Conservation (phyloP, 2,329 filamentous ascomycete genomes). For the Lasiodiplodia sp. region DNA sequence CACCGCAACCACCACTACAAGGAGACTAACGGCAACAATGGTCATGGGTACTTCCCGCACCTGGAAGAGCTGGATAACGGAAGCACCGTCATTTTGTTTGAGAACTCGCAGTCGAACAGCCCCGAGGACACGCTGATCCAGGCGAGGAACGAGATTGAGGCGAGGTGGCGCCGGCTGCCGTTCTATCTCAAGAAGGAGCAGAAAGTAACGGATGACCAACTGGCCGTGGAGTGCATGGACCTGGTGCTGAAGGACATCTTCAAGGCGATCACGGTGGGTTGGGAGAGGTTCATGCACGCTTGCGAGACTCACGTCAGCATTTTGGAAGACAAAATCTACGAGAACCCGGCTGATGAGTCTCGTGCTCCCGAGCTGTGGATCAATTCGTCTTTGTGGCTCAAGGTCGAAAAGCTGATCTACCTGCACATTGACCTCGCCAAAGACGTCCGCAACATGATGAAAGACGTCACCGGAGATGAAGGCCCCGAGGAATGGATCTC, state of each 20-base stretch:
- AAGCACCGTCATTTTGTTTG: conserved; percentile 61
- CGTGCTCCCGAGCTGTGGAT: conserved; percentile 61
- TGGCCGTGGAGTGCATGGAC: conserved; percentile 59
- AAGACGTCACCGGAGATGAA: conserved; percentile 49
- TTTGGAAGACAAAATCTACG: conserved; percentile 61
- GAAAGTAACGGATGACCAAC: conserved; percentile 50
- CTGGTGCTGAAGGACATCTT: conserved; percentile 59
- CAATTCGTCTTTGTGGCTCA: conserved; percentile 60
- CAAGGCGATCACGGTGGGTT: conserved; percentile 54
- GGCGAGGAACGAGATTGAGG: conserved; percentile 59
- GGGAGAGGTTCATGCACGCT: conserved; percentile 55
- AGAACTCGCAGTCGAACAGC: conserved; percentile 56
- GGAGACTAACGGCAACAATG: neutral
- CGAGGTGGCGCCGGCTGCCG: conserved; percentile 60
- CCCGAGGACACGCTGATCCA: conserved; percentile 60
- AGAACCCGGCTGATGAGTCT: conserved; percentile 61
- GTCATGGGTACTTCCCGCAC: conserved; percentile 47
- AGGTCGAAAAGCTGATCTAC: conserved; percentile 60
- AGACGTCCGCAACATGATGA: conserved; percentile 54
- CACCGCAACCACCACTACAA: neutral
- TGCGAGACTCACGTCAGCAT: conserved; percentile 59
- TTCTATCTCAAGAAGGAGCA: conserved; percentile 58
- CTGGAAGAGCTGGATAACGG: conserved; percentile 57
- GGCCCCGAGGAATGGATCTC: conserved; percentile 52
- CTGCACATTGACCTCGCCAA: conserved; percentile 57